Conservation (phyloP, 768 basidiomycete species). For the Tremella fuciformis region DNA sequence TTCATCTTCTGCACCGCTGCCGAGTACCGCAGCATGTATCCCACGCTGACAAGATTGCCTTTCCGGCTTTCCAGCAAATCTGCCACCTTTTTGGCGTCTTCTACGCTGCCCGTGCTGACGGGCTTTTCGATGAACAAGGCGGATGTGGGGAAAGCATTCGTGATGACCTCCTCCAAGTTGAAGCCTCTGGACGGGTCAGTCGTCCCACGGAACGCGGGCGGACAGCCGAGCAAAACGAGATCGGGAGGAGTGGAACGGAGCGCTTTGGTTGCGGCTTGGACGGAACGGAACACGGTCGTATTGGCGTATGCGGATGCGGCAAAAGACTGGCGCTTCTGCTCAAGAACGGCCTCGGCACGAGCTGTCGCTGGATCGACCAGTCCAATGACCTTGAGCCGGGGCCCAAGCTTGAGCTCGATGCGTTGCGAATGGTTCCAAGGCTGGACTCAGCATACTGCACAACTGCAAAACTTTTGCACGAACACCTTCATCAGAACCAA, state of each 20-base stretch:
- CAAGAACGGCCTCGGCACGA: slow-evolving; percentile 70
- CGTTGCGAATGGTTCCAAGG: slow-evolving; percentile 53
- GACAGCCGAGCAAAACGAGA: slow-evolving; percentile 66
- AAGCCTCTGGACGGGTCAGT: slow-evolving; percentile 56
- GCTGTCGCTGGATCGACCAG: slow-evolving; percentile 78
- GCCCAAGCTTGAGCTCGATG: slow-evolving; percentile 73
- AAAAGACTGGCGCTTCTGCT: slow-evolving; percentile 80
- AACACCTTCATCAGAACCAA: slow-evolving; percentile 24
- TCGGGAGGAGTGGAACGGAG: slow-evolving; percentile 1
- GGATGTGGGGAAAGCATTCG: slow-evolving; percentile 80
- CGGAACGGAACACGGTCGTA: slow-evolving; percentile 53
- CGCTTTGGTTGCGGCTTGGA: slow-evolving; percentile 8
- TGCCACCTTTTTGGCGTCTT: slow-evolving; percentile 10
- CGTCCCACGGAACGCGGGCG: slow-evolving; percentile 81
- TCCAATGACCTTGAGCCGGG: slow-evolving; percentile 87
- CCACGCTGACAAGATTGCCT: slow-evolving; percentile 54
- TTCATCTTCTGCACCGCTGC: no score
- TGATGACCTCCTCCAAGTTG: slow-evolving; percentile 83
- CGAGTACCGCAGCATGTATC: slow-evolving; percentile 79
- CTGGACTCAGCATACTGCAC: no score
- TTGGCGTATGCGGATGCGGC: slow-evolving; percentile 82
- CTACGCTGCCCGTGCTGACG: slow-evolving; percentile 47
- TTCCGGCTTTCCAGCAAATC: slow-evolving; percentile 11
- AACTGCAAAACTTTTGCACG: no score
- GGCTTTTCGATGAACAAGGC: slow-evolving; percentile 90